Base-by-base conservation (phyloP, 1,284 basidiomycete genomes). In the Sanghuangporus baumii region DNA sequence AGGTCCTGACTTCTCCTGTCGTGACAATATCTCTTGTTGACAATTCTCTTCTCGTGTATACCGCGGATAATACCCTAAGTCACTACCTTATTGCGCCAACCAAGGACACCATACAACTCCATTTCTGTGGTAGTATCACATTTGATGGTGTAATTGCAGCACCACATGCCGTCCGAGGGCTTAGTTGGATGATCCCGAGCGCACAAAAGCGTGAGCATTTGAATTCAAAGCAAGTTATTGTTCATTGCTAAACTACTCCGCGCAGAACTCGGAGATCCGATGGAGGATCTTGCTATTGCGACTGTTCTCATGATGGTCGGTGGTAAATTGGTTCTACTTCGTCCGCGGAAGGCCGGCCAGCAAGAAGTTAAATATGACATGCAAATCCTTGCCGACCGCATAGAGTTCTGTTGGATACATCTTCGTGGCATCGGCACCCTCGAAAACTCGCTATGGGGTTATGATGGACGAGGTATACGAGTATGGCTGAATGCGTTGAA, bases 351-450 rank as follows among this genome's bases (percentile, higher is more conserved):
- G 80, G 93, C 62, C 14, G 62, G 58, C 3, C 41, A 57, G 38
- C 89, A 93, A 70, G 94, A 98, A 76, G 93, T 98, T 65, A 93
- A 92, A 67, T 99, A 99, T 73, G 96, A 99, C 74, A 89, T 98
- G 84, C 96, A 98, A 71, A 91, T 99, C 50, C 88, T 99, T 34
- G 94, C 96, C 0, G 94, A 98, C 69, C 86, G 89, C 34, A 94
- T 99, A 66, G 96, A 99, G 71, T 95, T 96, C 71, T 99, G 96
- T 75, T 99, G 96, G 96, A 98, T 96, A 50, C 96, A 98, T 76
- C 78, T 98, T 58, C 87, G 91, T 52, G 96, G 95, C 0, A 94
- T 98, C 40, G 92, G 90, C 2, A 88, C 93, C 1, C 79, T 99
- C 36, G 96, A 98, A 71, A 98, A 99, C 75, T 97, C 95, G 7